These are phyloP conservation scores for Suhomyces tanzawaensis DNA, from an alignment of 805 yeast species.

Conservation along the genomic window DNA sequence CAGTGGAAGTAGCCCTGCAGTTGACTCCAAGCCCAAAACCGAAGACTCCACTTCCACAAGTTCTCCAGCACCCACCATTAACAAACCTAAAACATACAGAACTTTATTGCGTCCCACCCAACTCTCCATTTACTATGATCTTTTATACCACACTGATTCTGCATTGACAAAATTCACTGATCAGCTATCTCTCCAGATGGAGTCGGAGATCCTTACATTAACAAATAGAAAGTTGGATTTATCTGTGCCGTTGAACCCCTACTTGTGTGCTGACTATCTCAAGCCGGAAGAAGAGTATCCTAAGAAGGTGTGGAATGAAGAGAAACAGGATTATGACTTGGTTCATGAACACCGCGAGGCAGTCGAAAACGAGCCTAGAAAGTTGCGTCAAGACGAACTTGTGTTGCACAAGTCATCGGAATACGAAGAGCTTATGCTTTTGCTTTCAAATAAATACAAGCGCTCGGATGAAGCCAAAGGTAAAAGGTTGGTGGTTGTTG, in stretches of 20 bases:
- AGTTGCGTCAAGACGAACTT: slow-evolving; percentile 42
- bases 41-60: not conserved
- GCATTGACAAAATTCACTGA: slow-evolving; percentile 76
- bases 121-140: slow-evolving; percentile 77
- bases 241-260: slow-evolving; percentile 72
- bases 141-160: slow-evolving; percentile 78
- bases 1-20: not conserved
- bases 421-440: slow-evolving; percentile 83
- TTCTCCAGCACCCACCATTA: not conserved
- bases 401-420: slow-evolving; percentile 67
- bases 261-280: slow-evolving; percentile 44
- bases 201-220: slow-evolving; percentile 78
- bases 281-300: slow-evolving; percentile 51
- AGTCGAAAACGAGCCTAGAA: slow-evolving; percentile 29
- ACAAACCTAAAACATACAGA: slow-evolving; percentile 69
- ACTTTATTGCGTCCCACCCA: slow-evolving; percentile 80
- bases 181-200: slow-evolving; percentile 73
- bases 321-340: slow-evolving; percentile 30
- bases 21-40: not conserved
- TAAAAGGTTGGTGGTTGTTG: slow-evolving; percentile 40
- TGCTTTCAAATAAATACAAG: slow-evolving; percentile 39
- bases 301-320: slow-evolving; percentile 41
- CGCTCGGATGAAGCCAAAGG: slow-evolving; percentile 37
- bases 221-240: slow-evolving; percentile 77
- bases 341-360: slow-evolving; percentile 32